Base-by-base conservation (phyloP, 768 basidiomycete species). In the Boletus bicolor region DNA sequence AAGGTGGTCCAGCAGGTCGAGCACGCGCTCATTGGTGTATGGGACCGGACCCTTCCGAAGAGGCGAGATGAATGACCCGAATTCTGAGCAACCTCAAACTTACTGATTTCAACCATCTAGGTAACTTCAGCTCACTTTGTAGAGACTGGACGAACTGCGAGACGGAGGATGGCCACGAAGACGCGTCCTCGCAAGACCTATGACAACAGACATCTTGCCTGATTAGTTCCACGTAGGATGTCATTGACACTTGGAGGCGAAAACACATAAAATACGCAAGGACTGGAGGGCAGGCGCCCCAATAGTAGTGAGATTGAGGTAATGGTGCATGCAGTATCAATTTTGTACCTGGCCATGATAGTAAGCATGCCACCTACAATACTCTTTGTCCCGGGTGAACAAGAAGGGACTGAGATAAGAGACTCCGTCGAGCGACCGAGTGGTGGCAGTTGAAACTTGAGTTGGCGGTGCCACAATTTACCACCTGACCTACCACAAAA, bases 91-190 rank as follows among this genome's bases (percentile, higher is more conserved):
- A 11, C 21, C n/a, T 32, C 6, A 3, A 15, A 34, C 57, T 47
- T 26, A 56, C 57, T 21, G 51, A 49, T 39, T 34, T 42, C n/a
- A 56, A 30, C 43, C 48, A 55, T 8, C 34, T 19, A 8, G 57
- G 53, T 14, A 58, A 8, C 24, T 37, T 58, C 21, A 58, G 19
- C 7, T 42, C 35, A 28, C 15, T 42, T 11, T 24, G n/a, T 7
- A 55, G 28, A 24, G 49, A 46, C 15, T 7, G 57, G 19, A 41
- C 44, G 36, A 58, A 26, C 17, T 51, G 11, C n/a, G 36, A 36
- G 36, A 51, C 21, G 5, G 17, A 24, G 36, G 36, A 17, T 26
- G 53, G 54, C 48, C 54, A 55, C 19, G 19, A 51, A 15, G 54
- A 44, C 19, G 12, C 11, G 36, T 51, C 49, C 30, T 46, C 30